Evolutionary conservation across 2,329 filamentous ascomycete species (phyloP).

Genomic region (Stachybotrys echinatus): DNA sequence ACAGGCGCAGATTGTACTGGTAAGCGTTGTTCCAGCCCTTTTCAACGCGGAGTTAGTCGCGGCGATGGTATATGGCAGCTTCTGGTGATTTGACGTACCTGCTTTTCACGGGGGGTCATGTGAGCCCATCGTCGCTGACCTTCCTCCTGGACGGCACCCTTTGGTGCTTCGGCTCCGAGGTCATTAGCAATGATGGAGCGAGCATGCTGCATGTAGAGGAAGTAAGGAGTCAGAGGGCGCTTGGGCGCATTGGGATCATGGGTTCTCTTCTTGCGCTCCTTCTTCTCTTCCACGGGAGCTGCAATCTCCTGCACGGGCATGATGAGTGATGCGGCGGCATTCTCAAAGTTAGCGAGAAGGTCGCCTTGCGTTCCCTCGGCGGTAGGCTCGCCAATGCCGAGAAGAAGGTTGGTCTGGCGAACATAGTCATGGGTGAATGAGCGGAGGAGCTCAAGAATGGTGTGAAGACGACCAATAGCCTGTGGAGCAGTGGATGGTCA

Average conservation of each 20-base stretch:
- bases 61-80: too few species aligned
- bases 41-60: background rate
- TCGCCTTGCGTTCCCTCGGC: conserved; percentile 41
- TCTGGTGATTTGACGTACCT: conserved; percentile 26
- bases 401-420: conserved; percentile 79
- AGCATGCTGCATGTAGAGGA: conserved; percentile 87
- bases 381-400: conserved; percentile 52
- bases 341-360: conserved; percentile 47
- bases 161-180: conserved; percentile 68
- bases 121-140: conserved; percentile 80
- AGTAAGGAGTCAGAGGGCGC: conserved; percentile 89
- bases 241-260: conserved; percentile 93
- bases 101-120: conserved; percentile 71
- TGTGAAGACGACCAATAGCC: conserved; percentile 57
- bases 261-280: conserved; percentile 83
- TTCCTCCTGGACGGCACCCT: conserved; percentile 83
- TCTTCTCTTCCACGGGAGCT: conserved; percentile 61
- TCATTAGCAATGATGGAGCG: conserved; percentile 77
- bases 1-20: conserved; percentile 61
- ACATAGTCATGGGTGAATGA: conserved; percentile 80
- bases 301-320: conserved; percentile 31
- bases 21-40: conserved; percentile 61
- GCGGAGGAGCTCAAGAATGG: conserved; percentile 73
- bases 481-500: conserved; percentile 46
- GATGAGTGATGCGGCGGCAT: conserved; percentile 41